Base-by-base conservation (phyloP, 1,139 yeast species). In the Pichia cactophila region DNA sequence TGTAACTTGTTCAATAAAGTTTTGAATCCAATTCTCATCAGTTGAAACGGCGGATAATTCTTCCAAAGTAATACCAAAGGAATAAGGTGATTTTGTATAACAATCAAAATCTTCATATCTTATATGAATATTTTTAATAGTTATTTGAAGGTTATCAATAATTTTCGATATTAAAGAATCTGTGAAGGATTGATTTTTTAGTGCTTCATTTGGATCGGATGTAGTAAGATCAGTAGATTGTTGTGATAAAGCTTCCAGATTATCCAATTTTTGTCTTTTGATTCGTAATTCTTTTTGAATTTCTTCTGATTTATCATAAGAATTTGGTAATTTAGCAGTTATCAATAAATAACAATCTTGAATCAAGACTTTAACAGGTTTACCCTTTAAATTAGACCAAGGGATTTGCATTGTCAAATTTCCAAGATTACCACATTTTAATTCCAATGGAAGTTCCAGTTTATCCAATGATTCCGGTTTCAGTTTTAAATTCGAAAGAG, bases 1-100 rank as follows among this genome's bases (percentile, higher is more conserved):
- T 38, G 81, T 81, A 4, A 87, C 74, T 35, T 84, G 81, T 7
- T 92, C 78, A 41, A 92, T 84, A 63, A 92, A 92, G 28, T 85
- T 83, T 2, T 96, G 95, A 23, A 74, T 68, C 98, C 98, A 94
- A 37, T 78, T 70, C 33, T 77, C 81, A 65, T 90, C 92, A 0
- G 97, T 83, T 0, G 97, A 87, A 0, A 88, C 85, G 0, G 97
- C 98, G 0, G 97, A 88, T 44, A 94, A 72, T 65, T 94, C 97
- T 45, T 80, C 78, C 49, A 94, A 73, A 0, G 95, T 84, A 23
- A 88, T 59, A 9, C 99, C 99, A 35, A 90, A 69, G 0, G 97
- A 75, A 58, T 87, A 87, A 2, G 97, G 96, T 40, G 69, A 64
- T 54, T 80, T 83, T 0, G 88, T 78, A 58, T 83, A 78, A 8